A percentile compares a stretch with the other conserved stretches of the same genome.
phyloP scores from a whole-genome alignment of 208 protist species.

The Vickermania spadyakhi region DNA sequence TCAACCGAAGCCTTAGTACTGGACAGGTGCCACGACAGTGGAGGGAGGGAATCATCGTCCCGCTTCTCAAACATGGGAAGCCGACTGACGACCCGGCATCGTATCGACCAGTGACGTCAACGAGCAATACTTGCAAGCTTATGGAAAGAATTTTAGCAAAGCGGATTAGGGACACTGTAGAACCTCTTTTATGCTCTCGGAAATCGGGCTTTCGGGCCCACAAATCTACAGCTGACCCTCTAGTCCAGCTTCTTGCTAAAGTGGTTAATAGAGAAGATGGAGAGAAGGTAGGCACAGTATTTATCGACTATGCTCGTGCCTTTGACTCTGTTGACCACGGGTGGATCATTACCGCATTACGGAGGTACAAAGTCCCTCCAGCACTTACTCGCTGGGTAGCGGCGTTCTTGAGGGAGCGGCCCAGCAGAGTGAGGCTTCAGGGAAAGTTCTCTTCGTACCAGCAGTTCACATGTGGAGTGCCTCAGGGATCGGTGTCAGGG shows the following conservation, averaged over 20 bases:
- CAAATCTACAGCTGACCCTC: conserved; percentile 14
- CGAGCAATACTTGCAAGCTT: conserved; percentile 15
- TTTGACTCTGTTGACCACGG: conserved; percentile 26
- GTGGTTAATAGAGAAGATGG: background rate
- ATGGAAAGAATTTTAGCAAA: conserved; percentile 13
- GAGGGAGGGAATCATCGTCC: background rate
- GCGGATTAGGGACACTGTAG: conserved; percentile 11
- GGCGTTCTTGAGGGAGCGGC: conserved; percentile 5
- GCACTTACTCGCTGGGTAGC: conserved; percentile 12
- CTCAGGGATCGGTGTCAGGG: conserved; percentile 18
- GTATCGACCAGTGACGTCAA: conserved; percentile 18
- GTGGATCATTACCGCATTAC: conserved; percentile 10
- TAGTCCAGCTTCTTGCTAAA: conserved; percentile 5
- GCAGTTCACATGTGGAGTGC: conserved; percentile 10
- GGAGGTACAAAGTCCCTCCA: background rate
- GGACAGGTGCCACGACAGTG: background rate
- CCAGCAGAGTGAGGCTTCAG: conserved; percentile 3
- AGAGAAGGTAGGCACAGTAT: conserved; percentile 10
- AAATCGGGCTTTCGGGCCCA: conserved; percentile 14
- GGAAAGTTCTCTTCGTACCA: conserved; percentile 2
- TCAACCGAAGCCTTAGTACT: too few species aligned
- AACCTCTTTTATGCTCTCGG: conserved; percentile 2
- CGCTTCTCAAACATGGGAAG: conserved; percentile 19
- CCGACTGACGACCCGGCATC: conserved; percentile 5
- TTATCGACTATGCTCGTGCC: conserved; percentile 19